These are phyloP conservation scores for Persicaria maculosa DNA, from an alignment of 148 eudicot species.

Conservation along the genomic window DNA sequence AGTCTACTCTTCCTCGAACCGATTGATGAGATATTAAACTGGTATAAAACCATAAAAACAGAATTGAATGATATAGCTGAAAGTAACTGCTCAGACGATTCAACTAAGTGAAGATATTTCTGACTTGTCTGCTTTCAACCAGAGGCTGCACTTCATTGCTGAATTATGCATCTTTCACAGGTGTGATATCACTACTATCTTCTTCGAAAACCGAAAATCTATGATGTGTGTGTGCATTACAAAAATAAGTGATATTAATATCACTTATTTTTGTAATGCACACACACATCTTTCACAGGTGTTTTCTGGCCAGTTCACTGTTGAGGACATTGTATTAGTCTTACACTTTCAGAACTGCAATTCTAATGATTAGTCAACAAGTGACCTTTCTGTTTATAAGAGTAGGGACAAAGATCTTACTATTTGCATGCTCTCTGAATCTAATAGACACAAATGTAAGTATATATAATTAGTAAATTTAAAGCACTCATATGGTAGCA, in stretches of 20 bases:
- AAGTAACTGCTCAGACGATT: constrained; percentile 58
- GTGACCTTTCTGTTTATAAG: background rate
- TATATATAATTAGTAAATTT: background rate
- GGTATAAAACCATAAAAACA: constrained; percentile 79
- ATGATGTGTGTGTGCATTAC: background rate
- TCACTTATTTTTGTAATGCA: too few relatives aligned
- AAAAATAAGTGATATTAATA: background rate
- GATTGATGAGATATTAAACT: constrained; percentile 79
- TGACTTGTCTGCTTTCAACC: constrained; percentile 63
- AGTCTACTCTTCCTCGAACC: constrained; percentile 38
- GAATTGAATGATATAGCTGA: constrained; percentile 83
- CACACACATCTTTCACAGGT: background rate
- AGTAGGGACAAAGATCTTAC: background rate
- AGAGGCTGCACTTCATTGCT: constrained; percentile 86
- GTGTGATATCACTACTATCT: constrained; percentile 22
- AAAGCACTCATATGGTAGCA: background rate
- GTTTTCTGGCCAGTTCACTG: background rate
- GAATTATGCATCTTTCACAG: constrained; percentile 98
- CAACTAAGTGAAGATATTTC: constrained; percentile 61
- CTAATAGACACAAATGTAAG: background rate
- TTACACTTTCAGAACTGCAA: background rate
- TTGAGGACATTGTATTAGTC: background rate
- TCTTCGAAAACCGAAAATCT: background rate
- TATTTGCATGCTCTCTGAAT: background rate
- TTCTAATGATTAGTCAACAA: background rate